Evolutionary conservation across 805 yeast species (phyloP).

Genomic region (Cyberlindnera mycetangii): DNA sequence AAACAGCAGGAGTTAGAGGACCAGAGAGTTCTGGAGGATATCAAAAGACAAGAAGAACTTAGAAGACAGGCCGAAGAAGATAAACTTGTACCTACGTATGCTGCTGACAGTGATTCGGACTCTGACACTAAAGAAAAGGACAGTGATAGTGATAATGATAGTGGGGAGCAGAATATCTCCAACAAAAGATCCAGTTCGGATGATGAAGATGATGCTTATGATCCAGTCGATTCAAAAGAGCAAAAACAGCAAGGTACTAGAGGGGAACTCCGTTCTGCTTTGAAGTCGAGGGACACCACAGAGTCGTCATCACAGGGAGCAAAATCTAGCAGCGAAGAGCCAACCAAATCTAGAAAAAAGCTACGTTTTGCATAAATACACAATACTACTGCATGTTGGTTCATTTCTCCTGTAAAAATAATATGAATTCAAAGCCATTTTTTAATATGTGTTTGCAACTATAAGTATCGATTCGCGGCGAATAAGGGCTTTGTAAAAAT

Average conservation of each 20-base stretch:
- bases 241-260: too few species aligned
- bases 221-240: not conserved
- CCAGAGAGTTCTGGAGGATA: conserved; percentile 10
- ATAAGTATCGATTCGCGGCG: not conserved
- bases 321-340: not conserved
- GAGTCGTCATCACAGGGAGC: not conserved
- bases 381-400: too few species aligned
- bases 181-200: not conserved
- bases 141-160: conserved; percentile 2
- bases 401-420: not conserved
- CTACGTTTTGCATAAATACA: conserved; percentile 12
- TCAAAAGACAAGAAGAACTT: conserved; percentile 12
- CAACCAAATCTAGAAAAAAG: conserved; percentile 6
- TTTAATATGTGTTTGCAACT: too few species aligned
- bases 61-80: conserved; percentile 18
- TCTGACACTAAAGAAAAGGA: conserved; percentile 6
- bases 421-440: too few species aligned
- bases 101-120: conserved; percentile 14
- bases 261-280: not conserved
- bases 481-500: not conserved
- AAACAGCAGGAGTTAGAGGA: conserved; percentile 18
- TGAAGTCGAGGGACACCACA: not conserved
- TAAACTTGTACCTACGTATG: conserved; percentile 22
- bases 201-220: not conserved
- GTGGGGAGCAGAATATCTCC: not conserved